A percentile compares a stretch with the other conserved stretches of the same genome.
Evolutionary conservation across 768 basidiomycete genomes (phyloP).

Genomic region (Dioszegia aurantiaca): DNA sequence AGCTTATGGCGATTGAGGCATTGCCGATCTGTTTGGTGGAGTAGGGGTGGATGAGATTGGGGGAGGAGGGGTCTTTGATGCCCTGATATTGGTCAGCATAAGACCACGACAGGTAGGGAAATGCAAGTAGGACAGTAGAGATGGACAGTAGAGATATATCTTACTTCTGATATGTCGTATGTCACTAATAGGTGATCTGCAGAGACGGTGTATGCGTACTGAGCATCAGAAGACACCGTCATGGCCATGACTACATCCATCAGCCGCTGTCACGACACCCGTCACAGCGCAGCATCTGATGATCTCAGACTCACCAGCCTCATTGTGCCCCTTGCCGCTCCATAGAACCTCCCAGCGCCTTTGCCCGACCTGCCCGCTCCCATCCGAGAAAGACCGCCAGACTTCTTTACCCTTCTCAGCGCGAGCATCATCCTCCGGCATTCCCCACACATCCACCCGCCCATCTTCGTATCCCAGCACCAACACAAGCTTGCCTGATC

Average conservation of each 20-base stretch:
- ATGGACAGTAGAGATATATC: too few species aligned
- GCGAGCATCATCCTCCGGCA: slow-evolving; percentile 17
- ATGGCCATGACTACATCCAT: slow-evolving; percentile 73
- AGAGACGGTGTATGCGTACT: slow-evolving; percentile 73
- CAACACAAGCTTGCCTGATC: slow-evolving; percentile 61
- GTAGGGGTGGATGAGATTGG: slow-evolving; percentile 31
- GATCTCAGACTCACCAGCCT: slow-evolving; percentile 48
- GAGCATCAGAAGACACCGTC: slow-evolving; percentile 62
- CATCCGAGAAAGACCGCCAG: slow-evolving; percentile 8
- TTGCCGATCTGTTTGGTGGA: slow-evolving; percentile 79
- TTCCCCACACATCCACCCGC: slow-evolving; percentile 62
- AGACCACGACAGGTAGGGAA: too few species aligned
- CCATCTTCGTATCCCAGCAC: slow-evolving; percentile 83
- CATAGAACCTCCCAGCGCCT: slow-evolving; percentile 49
- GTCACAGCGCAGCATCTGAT: background rate
- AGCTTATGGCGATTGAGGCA: slow-evolving; percentile 68
- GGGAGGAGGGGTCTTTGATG: background rate
- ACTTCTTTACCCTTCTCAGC: slow-evolving; percentile 1
- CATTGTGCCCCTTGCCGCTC: slow-evolving; percentile 52
- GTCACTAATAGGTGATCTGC: slow-evolving; percentile 64
- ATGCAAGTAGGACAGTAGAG: too few species aligned
- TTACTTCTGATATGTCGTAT: slow-evolving; percentile 35
- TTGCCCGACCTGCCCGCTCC: slow-evolving; percentile 19
- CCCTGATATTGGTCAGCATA: background rate
- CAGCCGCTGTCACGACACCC: background rate